Base-by-base conservation (phyloP, 2,329 filamentous ascomycete species). In the Aspergillus piperis region DNA sequence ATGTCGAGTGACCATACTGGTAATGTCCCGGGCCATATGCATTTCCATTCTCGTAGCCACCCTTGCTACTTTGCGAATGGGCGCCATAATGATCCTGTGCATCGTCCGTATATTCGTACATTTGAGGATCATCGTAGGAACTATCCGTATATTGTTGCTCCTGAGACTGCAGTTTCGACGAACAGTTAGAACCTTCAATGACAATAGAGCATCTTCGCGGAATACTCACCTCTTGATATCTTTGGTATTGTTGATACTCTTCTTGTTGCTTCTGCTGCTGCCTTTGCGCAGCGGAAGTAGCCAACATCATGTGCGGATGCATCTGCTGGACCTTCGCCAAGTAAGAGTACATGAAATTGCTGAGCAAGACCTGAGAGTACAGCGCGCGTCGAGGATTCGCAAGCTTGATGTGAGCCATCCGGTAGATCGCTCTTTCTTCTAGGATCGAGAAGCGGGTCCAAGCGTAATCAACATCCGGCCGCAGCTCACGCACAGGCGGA, bases 321-420 rank as follows among this genome's bases (percentile, higher is more conserved):
- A 97, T 97, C 71, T 96, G 92, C 78, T 99, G 95, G 49, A 99
- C 95, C 76, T 98, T 99, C 63, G 95, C 95, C 65, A 99, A 85
- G 75, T 99, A 99, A 59, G 92, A 95, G 80, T 99, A 99, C 95
- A 99, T 99, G 78, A 99, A 99, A 76, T 99, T 99, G 78, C 93
- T 97, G 67, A 99, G 85, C 61, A 99, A 82, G 21, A 99, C 95
- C 76, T 99, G 95, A 62, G 94, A 97, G 72, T 96, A 90, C 54
- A 99, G 80, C 42, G 94, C 90, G 58, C 95, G 89, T 48, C 94
- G 88, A 39, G 95, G 95, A 73, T 99, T 98, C n/a, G 95, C 95
- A 62, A 99, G 86, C 77, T 99, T 99, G 79, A 98, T 96, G 74
- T 99, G 95, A 17, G 95, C 95, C 91, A 99, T 96, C 62, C 95